These are phyloP conservation scores for Wickerhamiella parazyma DNA, from an alignment of 805 yeast genomes.

Conservation along the genomic window DNA sequence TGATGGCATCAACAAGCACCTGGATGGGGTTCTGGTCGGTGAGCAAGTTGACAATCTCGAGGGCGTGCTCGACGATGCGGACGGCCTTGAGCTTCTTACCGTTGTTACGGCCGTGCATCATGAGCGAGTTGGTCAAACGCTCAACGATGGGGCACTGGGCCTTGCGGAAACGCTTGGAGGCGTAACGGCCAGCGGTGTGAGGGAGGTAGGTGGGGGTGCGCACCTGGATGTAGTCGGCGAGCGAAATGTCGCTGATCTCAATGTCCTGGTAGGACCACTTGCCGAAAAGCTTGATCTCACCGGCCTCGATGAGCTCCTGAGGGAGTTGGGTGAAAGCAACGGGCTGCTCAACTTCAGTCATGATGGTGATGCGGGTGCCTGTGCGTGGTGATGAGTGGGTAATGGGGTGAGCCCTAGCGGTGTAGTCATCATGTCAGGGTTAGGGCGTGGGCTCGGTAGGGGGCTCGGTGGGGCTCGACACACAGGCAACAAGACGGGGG, in stretches of 20 bases:
- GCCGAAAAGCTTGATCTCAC: slow-evolving; percentile 96
- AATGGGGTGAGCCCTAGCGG: slow-evolving; percentile 5
- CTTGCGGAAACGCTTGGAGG: slow-evolving; percentile 99
- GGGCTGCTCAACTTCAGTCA: slow-evolving; percentile 56
- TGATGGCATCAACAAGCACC: slow-evolving; percentile 96
- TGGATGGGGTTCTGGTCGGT: slow-evolving; percentile 99
- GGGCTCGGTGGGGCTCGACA: too few relatives aligned
- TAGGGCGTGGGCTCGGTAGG: too few relatives aligned
- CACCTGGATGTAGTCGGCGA: slow-evolving; percentile 96
- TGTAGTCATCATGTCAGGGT: neutral
- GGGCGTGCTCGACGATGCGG: slow-evolving; percentile 98
- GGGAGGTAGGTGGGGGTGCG: slow-evolving; percentile 95
- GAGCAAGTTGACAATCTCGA: slow-evolving; percentile 92
- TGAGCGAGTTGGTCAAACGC: slow-evolving; percentile 98
- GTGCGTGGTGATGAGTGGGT: slow-evolving; percentile 8
- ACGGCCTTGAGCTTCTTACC: slow-evolving; percentile 99
- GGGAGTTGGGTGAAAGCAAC: slow-evolving; percentile 94
- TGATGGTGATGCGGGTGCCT: slow-evolving; percentile 22
- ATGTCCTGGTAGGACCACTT: slow-evolving; percentile 98
- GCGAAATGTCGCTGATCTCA: slow-evolving; percentile 93
- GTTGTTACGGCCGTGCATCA: slow-evolving; percentile 99
- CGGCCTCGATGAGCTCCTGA: slow-evolving; percentile 90
- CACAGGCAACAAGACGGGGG: too few relatives aligned
- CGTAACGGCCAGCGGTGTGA: slow-evolving; percentile 99
- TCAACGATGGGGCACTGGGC: slow-evolving; percentile 99